phyloP scores from a whole-genome alignment of 2,329 filamentous ascomycete species.

The Colletotrichum sansevieriae region DNA sequence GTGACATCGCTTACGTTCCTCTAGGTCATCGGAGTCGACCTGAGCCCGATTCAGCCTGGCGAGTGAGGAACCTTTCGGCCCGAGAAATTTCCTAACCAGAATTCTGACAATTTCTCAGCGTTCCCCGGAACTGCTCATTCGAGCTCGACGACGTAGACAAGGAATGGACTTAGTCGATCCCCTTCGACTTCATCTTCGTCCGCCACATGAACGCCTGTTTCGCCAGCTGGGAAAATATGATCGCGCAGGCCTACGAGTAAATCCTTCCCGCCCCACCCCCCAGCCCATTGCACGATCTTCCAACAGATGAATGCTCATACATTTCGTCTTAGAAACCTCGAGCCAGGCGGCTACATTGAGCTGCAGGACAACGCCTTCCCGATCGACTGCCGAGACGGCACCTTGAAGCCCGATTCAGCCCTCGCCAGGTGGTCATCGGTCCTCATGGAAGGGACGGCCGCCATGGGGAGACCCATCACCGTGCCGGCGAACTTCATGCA shows the following conservation, averaged over 20 bases:
- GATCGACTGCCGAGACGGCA: conserved; percentile 49
- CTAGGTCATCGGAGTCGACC: conserved; percentile 47
- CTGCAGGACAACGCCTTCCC: conserved; percentile 48
- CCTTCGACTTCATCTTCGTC: conserved; percentile 49
- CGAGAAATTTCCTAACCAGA: conserved; percentile 9
- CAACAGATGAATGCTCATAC: conserved; percentile 41
- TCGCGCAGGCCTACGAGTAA: conserved; percentile 42
- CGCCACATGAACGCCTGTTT: conserved; percentile 39
- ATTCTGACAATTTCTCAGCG: conserved; percentile 45
- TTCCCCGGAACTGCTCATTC: conserved; percentile 60
- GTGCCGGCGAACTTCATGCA: conserved; percentile 47
- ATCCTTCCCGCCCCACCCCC: background rate
- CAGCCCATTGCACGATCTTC: conserved; percentile 47
- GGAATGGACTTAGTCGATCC: conserved; percentile 49
- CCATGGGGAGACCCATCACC: conserved; percentile 48
- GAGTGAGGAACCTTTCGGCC: conserved; percentile 37
- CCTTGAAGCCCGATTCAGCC: conserved; percentile 46
- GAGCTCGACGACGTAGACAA: conserved; percentile 54
- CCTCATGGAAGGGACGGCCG: conserved; percentile 48
- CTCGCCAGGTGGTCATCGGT: conserved; percentile 48
- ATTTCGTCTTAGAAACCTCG: conserved; percentile 45
- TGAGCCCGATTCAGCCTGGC: conserved; percentile 52
- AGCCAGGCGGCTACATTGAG: conserved; percentile 52
- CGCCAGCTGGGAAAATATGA: conserved; percentile 43
- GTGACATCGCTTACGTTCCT: conserved; percentile 31